phyloP scores from a whole-genome alignment of 768 basidiomycete species.

The Naganishia onofrii region DNA sequence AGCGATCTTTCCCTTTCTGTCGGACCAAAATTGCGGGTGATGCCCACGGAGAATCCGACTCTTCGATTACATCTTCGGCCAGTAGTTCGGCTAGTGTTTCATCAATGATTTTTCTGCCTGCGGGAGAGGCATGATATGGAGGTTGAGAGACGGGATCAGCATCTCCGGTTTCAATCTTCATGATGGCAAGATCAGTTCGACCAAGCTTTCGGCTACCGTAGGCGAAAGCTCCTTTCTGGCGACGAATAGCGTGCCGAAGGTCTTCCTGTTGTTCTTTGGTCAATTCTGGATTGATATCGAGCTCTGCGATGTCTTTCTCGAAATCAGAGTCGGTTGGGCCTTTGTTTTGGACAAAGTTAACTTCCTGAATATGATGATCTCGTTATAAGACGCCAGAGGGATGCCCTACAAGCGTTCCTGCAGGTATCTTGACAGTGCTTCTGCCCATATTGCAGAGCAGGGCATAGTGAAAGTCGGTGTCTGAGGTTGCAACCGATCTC shows the following conservation, averaged over 20 bases:
- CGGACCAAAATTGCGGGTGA: slow-evolving; percentile 27
- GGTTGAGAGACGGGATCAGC: too few relatives aligned
- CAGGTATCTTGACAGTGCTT: neutral
- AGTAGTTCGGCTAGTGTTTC: slow-evolving; percentile 18
- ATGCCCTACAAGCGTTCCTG: neutral
- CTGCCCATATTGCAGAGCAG: neutral
- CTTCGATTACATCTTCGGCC: slow-evolving; percentile 30
- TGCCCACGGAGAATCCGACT: slow-evolving; percentile 32
- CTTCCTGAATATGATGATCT: too few relatives aligned
- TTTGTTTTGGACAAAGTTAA: too few relatives aligned
- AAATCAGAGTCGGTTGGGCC: too few relatives aligned
- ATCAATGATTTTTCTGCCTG: slow-evolving; percentile 17
- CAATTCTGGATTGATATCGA: too few relatives aligned
- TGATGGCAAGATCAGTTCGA: neutral
- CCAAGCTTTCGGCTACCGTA: neutral
- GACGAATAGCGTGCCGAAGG: neutral
- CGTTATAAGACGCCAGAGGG: neutral
- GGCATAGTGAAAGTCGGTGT: neutral
- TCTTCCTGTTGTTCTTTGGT: neutral
- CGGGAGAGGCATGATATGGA: slow-evolving; percentile 21
- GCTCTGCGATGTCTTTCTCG: too few relatives aligned
- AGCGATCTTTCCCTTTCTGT: slow-evolving; percentile 30
- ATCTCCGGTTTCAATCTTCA: too few relatives aligned
- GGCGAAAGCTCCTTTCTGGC: neutral
- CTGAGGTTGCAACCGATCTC: neutral